phyloP scores from a whole-genome alignment of 2,329 filamentous ascomycete genomes.

The Bimuria novae-zelandiae region DNA sequence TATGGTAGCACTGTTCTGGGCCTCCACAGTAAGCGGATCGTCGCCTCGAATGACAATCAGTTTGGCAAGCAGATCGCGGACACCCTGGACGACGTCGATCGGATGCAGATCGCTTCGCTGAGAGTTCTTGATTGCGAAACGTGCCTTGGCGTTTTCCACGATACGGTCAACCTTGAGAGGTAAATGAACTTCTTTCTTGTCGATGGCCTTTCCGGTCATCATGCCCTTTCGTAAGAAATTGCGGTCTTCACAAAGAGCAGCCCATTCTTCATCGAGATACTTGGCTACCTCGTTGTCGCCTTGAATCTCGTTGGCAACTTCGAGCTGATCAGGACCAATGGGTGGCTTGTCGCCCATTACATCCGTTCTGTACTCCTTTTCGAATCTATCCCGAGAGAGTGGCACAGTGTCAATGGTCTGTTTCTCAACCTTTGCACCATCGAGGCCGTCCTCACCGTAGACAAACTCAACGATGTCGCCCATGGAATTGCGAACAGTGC shows the following conservation, averaged over 20 bases:
- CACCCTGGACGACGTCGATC: conserved; percentile 79
- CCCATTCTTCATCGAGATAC: conserved; percentile 86
- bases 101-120: conserved; percentile 89
- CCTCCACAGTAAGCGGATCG: conserved; percentile 81
- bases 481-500: conserved; percentile 93
- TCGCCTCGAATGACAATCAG: conserved; percentile 85
- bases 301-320: conserved; percentile 83
- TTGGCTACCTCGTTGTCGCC: conserved; percentile 88
- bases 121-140: conserved; percentile 82
- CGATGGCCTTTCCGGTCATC: conserved; percentile 52
- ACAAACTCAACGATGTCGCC: conserved; percentile 97
- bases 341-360: conserved; percentile 72
- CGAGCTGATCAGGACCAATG: conserved; percentile 72
- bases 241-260: conserved; percentile 75
- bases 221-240: conserved; percentile 70
- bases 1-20: conserved; percentile 84
- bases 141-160: conserved; percentile 85
- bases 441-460: conserved; percentile 95
- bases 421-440: conserved; percentile 91
- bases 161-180: conserved; percentile 91
- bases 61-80: conserved; percentile 73
- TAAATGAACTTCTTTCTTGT: conserved; percentile 84
- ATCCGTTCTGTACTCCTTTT: conserved; percentile 82
- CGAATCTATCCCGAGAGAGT: conserved; percentile 76
- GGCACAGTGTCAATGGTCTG: conserved; percentile 87